These are phyloP conservation scores for Acacia acuminata DNA, from an alignment of 306 rosid species.

Conservation along the genomic window DNA sequence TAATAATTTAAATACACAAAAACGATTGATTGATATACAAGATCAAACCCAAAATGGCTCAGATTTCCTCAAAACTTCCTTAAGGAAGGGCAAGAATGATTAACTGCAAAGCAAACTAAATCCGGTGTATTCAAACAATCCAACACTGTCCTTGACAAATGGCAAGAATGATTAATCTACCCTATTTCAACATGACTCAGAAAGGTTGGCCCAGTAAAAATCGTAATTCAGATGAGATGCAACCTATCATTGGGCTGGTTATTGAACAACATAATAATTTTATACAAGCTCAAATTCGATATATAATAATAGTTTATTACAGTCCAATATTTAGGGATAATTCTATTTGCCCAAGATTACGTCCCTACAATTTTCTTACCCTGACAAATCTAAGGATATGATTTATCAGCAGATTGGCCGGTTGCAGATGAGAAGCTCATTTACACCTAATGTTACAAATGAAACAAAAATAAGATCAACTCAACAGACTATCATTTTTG, in stretches of 20 bases:
- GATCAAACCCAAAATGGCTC: neutral
- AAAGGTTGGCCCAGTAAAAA: neutral
- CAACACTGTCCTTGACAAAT: neutral
- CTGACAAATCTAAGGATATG: conserved; percentile 17
- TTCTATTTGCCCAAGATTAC: conserved; percentile 34
- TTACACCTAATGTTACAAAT: conserved; percentile 30
- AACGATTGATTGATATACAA: neutral
- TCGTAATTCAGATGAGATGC: neutral
- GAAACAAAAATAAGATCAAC: conserved; percentile 21
- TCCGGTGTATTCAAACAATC: neutral
- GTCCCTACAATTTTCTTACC: conserved; percentile 38
- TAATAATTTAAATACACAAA: neutral
- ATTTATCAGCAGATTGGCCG: conserved; percentile 37
- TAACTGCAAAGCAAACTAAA: neutral
- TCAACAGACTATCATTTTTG: conserved; percentile 31
- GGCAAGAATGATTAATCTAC: neutral
- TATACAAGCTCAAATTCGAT: conserved; percentile 11
- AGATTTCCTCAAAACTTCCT: neutral
- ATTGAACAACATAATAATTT: neutral
- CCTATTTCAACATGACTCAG: neutral
- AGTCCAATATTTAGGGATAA: neutral
- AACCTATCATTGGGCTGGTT: neutral
- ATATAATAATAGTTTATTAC: neutral
- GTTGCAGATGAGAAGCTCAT: conserved; percentile 37
- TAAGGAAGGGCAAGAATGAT: neutral